Evolutionary conservation across 345 rosid genomes (phyloP).

Genomic region (Aquilaria malaccensis): DNA sequence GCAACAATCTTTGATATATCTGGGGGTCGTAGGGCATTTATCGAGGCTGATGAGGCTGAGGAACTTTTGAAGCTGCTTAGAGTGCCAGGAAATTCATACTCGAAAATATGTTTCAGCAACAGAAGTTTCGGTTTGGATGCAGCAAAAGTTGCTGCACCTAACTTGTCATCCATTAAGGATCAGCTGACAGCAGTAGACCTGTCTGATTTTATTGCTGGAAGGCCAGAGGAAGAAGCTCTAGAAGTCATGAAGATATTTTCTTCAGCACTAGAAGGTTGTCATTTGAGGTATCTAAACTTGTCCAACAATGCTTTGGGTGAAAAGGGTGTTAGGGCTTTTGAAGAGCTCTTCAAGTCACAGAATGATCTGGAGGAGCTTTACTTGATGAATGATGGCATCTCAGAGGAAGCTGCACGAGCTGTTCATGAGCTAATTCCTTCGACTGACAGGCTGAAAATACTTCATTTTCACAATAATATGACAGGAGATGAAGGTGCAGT

Average conservation of each 20-base stretch:
- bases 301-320: conserved; percentile 96
- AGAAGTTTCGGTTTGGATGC: conserved; percentile 83
- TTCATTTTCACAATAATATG: conserved; percentile 91
- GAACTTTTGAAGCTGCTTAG: conserved; percentile 52
- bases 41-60: conserved; percentile 68
- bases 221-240: conserved; percentile 77
- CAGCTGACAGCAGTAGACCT: conserved; percentile 75
- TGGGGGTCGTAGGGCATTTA: conserved; percentile 67
- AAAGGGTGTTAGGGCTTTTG: conserved; percentile 84
- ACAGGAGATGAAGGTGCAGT: conserved; percentile 83
- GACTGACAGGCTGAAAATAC: conserved; percentile 59
- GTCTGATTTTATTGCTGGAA: conserved; percentile 86
- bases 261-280: conserved; percentile 65
- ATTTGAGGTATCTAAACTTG: conserved; percentile 59
- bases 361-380: conserved; percentile 68
- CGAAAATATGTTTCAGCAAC: conserved; percentile 70
- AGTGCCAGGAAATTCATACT: conserved; percentile 44
- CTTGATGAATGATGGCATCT: conserved; percentile 84
- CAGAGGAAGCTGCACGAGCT: conserved; percentile 87
- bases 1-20: conserved; percentile 65
- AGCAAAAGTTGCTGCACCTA: conserved; percentile 59
- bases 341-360: conserved; percentile 59
- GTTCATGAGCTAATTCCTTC: conserved; percentile 77
- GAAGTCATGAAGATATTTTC: conserved; percentile 77
- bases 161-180: conserved; percentile 59